These are phyloP conservation scores for Jasminum sambac DNA, from an alignment of 257 asterid genomes.

Conservation along the genomic window DNA sequence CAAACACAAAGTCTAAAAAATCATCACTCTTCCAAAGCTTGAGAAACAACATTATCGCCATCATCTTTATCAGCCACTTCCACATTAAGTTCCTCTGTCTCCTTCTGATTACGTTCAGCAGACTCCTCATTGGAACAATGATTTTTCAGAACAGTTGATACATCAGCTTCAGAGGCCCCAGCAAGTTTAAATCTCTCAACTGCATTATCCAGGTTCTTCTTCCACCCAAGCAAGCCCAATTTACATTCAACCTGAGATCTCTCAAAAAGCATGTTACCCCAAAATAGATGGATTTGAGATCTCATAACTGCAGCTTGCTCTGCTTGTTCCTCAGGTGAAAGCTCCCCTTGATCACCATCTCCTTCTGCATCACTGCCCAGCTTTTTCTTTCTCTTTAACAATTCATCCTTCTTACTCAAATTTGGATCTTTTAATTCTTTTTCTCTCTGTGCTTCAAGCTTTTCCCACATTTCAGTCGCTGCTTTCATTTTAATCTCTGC, in stretches of 20 bases:
- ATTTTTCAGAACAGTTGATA: slow-evolving; percentile 44
- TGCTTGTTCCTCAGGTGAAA: slow-evolving; percentile 41
- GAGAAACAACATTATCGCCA: slow-evolving; percentile 15
- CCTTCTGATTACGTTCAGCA: slow-evolving; percentile 23
- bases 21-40: neutral
- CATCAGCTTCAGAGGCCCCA: slow-evolving; percentile 55
- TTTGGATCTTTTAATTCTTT: slow-evolving; percentile 63
- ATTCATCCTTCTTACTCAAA: slow-evolving; percentile 66
- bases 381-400: slow-evolving; percentile 61
- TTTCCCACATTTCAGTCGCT: slow-evolving; percentile 96
- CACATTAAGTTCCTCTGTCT: slow-evolving; percentile 11
- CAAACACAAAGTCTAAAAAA: neutral
- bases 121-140: slow-evolving; percentile 48
- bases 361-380: slow-evolving; percentile 50
- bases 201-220: slow-evolving; percentile 47
- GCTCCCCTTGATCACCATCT: slow-evolving; percentile 40
- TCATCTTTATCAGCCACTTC: slow-evolving; percentile 26
- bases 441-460: slow-evolving; percentile 82
- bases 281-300: slow-evolving; percentile 53
- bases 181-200: slow-evolving; percentile 51
- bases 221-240: slow-evolving; percentile 43
- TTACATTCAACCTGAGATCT: slow-evolving; percentile 51
- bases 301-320: slow-evolving; percentile 55
- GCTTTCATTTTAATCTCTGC: slow-evolving; percentile 87
- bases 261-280: slow-evolving; percentile 60